Evolutionary conservation across 768 basidiomycete genomes (phyloP), one percentile per base, ranked within the genome.

Genomic region (Psilocybe cubensis): DNA sequence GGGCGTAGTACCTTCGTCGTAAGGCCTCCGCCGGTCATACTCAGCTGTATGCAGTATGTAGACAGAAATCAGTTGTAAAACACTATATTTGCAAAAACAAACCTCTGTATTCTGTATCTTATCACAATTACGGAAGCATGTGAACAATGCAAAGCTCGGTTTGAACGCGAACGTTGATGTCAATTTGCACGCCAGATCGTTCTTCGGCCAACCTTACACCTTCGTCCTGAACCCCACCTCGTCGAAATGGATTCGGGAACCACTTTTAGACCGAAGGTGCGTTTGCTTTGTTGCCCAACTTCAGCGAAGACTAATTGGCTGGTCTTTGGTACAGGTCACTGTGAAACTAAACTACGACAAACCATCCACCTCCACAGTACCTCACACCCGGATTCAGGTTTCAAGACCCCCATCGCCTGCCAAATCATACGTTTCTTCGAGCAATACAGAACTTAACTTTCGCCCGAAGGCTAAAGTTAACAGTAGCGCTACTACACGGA

Each of bases 401-500:
- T 76, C 81, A 35, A 74, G 84, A 43, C 84, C 85, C 12, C 63
- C 69, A 9, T 87, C 85, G 8, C 75, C 75, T 44, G 53, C 64
- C 27, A 75, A 74, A 59, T 63, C 64, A 10, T 60, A 66, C 45
- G 57, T 66, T 10, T 70, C 70, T 5, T 68, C 67, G 2, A 50
- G 43, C 68, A 40, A 42, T 67, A 21, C 63, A 28, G 61, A 70
- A 11, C 61, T 70, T 24, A 66, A 68, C 17, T 68, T 70, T 9
- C 64, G 82, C 54, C 83, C 85, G 12, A 88, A 77, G 66, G 86
- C 84, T 56, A 89, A 86, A 70, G 76, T 89, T 35, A 88, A 84
- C 63, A 79, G 74, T 58, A 83, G 76, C 62, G 83, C 83, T 31
- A 78, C 79, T 7, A 57, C 70, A 11, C 72, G 75, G 44, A 77